Percentiles rank a stretch among this genome's conserved stretches.
These are phyloP conservation scores for Mrakia gelida DNA, from an alignment of 768 basidiomycete species.

Conservation along the genomic window DNA sequence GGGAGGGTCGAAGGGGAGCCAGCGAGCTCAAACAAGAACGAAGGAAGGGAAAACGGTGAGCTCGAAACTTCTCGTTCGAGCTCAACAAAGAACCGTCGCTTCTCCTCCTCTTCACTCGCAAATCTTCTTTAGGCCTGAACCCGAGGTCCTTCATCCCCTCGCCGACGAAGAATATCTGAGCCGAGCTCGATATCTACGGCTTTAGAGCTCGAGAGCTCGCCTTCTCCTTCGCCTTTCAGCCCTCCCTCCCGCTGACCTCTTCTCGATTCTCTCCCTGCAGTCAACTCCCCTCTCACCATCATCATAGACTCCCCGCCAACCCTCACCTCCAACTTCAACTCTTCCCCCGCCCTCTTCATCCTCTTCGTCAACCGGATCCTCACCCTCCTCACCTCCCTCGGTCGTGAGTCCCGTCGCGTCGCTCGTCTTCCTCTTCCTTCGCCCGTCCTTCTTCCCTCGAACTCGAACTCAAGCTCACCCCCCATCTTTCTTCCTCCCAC, in stretches of 20 bases:
- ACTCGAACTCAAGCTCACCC: background rate
- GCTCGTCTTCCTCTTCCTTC: too few species aligned
- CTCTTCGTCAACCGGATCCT: conserved; percentile 21
- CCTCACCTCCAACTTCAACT: conserved; percentile 57
- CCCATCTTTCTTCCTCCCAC: too few species aligned
- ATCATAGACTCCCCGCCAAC: conserved; percentile 71
- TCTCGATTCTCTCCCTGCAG: background rate
- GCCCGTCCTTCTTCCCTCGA: background rate
- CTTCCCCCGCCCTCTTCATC: conserved; percentile 46
- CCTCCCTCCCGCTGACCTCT: background rate
- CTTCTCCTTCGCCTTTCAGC: background rate
- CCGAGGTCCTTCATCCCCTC: too few species aligned
- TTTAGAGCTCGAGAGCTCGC: background rate
- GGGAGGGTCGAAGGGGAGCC: background rate
- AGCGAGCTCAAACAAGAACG: background rate
- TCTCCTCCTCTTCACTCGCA: background rate
- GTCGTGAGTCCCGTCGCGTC: conserved; percentile 55
- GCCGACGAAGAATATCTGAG: background rate
- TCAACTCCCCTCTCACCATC: conserved; percentile 52
- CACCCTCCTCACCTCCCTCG: background rate
- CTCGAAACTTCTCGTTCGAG: background rate
- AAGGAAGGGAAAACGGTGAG: background rate
- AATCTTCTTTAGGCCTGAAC: too few species aligned
- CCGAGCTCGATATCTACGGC: background rate
- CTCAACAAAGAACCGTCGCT: background rate